phyloP scores from a whole-genome alignment of 2,329 filamentous ascomycete genomes.

The Monilinia laxa region DNA sequence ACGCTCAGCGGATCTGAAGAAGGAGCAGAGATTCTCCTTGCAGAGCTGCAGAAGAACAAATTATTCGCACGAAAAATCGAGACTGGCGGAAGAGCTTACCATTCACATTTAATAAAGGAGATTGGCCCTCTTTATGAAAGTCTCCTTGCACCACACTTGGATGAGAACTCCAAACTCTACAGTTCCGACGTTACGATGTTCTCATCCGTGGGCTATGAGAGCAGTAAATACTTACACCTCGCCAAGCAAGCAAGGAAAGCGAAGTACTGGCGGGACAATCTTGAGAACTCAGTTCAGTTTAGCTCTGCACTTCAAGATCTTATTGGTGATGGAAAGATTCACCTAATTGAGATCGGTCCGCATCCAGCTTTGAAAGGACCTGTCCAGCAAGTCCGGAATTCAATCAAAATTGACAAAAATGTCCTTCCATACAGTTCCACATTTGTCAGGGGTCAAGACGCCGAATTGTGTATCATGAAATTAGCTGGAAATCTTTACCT shows the following conservation, averaged over 20 bases:
- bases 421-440: slow-evolving; percentile 38
- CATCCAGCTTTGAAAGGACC: slow-evolving; percentile 24
- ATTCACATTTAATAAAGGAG: slow-evolving; percentile 19
- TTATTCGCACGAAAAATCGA: not conserved
- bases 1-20: slow-evolving; percentile 31
- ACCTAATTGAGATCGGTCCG: slow-evolving; percentile 26
- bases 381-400: slow-evolving; percentile 17
- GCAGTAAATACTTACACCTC: not conserved
- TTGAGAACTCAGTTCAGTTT: slow-evolving; percentile 26
- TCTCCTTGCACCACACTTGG: not conserved
- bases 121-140: slow-evolving; percentile 20
- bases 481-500: not conserved
- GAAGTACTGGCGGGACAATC: slow-evolving; percentile 26
- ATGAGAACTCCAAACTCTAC: not conserved
- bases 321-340: not conserved
- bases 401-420: slow-evolving; percentile 36
- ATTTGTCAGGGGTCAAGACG: slow-evolving; percentile 10
- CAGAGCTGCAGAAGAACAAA: slow-evolving; percentile 7
- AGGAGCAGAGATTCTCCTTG: not conserved
- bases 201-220: not conserved
- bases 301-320: not conserved
- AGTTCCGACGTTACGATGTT: not conserved
- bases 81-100: not conserved
- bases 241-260: not conserved
- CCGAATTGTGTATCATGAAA: not conserved